Conservation (phyloP, 2,329 filamentous ascomycete species). For the Aspergillus sp. region DNA sequence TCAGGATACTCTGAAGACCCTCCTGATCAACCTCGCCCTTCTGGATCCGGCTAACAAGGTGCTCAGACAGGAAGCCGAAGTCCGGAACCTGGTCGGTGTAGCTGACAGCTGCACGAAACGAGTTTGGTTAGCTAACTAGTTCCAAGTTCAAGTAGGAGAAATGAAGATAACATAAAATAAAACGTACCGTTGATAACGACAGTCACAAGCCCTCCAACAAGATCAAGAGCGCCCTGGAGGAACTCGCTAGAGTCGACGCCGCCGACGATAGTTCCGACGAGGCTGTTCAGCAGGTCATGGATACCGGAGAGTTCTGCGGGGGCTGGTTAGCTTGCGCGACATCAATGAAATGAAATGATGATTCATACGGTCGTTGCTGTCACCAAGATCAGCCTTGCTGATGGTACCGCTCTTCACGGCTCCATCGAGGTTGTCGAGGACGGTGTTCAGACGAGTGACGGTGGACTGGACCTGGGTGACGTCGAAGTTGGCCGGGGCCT, state of each 20-base stretch:
- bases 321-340: background rate
- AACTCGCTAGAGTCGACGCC: constrained; percentile 10
- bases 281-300: background rate
- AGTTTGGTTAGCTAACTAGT: background rate
- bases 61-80: constrained; percentile 17
- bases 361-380: background rate
- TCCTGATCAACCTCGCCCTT: constrained; percentile 14
- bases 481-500: background rate
- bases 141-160: too few relatives aligned
- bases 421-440: constrained; percentile 20
- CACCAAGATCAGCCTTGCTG: background rate
- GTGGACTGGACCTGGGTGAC: constrained; percentile 10
- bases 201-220: constrained; percentile 15
- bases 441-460: constrained; percentile 13
- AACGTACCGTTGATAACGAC: constrained; percentile 20
- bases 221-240: background rate
- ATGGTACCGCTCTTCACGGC: constrained; percentile 1
- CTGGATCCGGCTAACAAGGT: constrained; percentile 13
- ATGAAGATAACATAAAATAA: background rate
- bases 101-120: constrained; percentile 1
- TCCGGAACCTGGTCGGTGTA: constrained; percentile 8
- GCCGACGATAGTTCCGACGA: constrained; percentile 1
- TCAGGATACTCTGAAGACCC: constrained; percentile 14
- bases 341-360: too few relatives aligned
- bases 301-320: constrained; percentile 2